Conservation (phyloP, 2,329 filamentous ascomycete genomes). For the Thielaviopsis euricoi region DNA sequence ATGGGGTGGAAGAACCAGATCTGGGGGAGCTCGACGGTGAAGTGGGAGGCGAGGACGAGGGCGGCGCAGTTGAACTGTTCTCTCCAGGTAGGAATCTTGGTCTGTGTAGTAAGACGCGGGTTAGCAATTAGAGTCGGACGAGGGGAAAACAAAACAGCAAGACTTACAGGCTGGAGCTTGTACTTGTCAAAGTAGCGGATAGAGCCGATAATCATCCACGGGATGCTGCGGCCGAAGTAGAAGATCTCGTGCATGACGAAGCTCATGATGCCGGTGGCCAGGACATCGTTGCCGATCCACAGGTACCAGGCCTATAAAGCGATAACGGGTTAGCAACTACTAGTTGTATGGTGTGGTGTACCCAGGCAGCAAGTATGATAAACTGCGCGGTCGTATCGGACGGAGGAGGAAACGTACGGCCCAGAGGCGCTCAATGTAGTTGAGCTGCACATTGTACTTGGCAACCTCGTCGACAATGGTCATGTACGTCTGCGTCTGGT, state of each 20-base stretch:
- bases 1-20: constrained; percentile 99
- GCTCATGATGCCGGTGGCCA: constrained; percentile 94
- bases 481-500: constrained; percentile 33
- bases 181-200: constrained; percentile 81
- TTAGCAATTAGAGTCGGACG: background rate
- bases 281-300: constrained; percentile 93
- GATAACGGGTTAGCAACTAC: constrained; percentile 1
- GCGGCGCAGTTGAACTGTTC: constrained; percentile 92
- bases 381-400: background rate
- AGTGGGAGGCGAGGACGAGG: constrained; percentile 85
- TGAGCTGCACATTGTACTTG: constrained; percentile 71
- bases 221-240: constrained; percentile 83
- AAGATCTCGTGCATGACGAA: constrained; percentile 88
- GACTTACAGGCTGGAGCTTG: constrained; percentile 74
- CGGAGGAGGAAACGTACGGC: constrained; percentile 37
- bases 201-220: constrained; percentile 82
- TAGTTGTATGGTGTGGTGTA: constrained; percentile 2
- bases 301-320: constrained; percentile 63
- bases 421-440: constrained; percentile 77
- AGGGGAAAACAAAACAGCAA: background rate
- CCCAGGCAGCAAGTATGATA: background rate
- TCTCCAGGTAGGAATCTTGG: constrained; percentile 78
- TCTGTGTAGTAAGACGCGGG: no score
- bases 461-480: constrained; percentile 45
- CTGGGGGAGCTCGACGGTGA: constrained; percentile 94